Percentiles rank a stretch among this genome's conserved stretches.
Conservation (phyloP, 257 asterid species). For the Salvia splendens region DNA sequence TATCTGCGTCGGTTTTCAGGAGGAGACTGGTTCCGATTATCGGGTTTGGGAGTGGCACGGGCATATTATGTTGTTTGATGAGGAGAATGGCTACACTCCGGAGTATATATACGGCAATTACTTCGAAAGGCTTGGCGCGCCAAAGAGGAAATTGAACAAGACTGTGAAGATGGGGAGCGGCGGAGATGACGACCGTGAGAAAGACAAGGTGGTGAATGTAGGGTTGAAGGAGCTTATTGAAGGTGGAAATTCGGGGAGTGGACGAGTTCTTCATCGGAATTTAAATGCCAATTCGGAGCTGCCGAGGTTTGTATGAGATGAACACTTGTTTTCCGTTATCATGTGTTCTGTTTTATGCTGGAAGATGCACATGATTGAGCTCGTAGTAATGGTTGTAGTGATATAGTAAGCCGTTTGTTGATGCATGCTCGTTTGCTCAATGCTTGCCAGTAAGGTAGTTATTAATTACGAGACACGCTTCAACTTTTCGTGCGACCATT, state of each 20-base stretch:
- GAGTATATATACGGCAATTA: slow-evolving; percentile 95
- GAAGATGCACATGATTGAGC: slow-evolving; percentile 8
- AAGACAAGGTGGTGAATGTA: slow-evolving; percentile 51
- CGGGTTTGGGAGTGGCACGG: slow-evolving; percentile 99
- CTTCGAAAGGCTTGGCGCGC: slow-evolving; percentile 66
- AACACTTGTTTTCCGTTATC: slow-evolving; percentile 13
- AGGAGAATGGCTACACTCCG: slow-evolving; percentile 82
- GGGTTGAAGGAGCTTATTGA: slow-evolving; percentile 91
- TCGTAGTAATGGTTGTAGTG: neutral
- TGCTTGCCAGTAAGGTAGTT: neutral
- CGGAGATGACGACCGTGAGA: slow-evolving; percentile 37
- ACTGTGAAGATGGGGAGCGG: slow-evolving; percentile 19
- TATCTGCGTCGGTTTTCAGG: slow-evolving; percentile 86
- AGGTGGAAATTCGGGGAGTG: slow-evolving; percentile 47
- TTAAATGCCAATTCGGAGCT: slow-evolving; percentile 59
- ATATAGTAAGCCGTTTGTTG: neutral
- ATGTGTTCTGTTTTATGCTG: slow-evolving; percentile 12
- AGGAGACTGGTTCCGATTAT: slow-evolving; percentile 72
- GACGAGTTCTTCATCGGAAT: slow-evolving; percentile 71
- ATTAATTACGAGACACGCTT: neutral
- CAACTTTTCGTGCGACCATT: slow-evolving; percentile 15
- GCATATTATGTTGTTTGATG: slow-evolving; percentile 86
- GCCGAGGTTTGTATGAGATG: slow-evolving; percentile 48
- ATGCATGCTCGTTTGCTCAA: neutral
- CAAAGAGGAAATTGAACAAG: slow-evolving; percentile 34